These are phyloP conservation scores for Paxillus rubicundulus DNA, from an alignment of 768 basidiomycete genomes.

Conservation along the genomic window DNA sequence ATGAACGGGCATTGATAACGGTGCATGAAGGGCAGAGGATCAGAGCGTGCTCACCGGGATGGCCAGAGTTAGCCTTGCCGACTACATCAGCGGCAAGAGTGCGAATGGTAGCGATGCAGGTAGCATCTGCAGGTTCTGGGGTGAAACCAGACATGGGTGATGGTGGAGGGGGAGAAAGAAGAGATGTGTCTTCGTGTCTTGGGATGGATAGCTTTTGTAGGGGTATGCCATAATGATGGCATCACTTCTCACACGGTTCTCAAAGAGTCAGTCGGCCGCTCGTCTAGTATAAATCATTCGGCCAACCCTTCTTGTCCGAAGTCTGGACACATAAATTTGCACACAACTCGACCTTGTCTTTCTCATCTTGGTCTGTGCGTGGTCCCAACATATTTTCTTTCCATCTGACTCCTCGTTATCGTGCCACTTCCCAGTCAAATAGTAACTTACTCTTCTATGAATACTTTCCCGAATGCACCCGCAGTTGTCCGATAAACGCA, in stretches of 20 bases:
- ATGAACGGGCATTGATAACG: neutral
- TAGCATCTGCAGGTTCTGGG: constrained; percentile 45
- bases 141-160: constrained; percentile 40
- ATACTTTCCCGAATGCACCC: constrained; percentile 54
- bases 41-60: constrained; percentile 59
- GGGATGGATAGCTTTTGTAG: constrained; percentile 5
- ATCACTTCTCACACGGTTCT: neutral
- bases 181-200: constrained; percentile 6
- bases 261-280: neutral
- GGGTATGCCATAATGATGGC: neutral
- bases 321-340: neutral
- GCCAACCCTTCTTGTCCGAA: neutral
- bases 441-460: constrained; percentile 4
- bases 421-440: neutral
- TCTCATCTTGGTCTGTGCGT: constrained; percentile 22
- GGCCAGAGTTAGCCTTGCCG: constrained; percentile 89
- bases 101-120: constrained; percentile 70
- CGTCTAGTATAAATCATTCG: neutral
- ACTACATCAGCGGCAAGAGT: constrained; percentile 75
- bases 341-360: neutral
- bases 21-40: constrained; percentile 1
- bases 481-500: constrained; percentile 65
- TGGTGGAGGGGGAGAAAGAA: constrained; percentile 13
- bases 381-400: neutral
- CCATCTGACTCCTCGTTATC: constrained; percentile 1